These are phyloP conservation scores for Stemphylium lycopersici DNA, from an alignment of 2,329 filamentous ascomycete genomes.

Conservation along the genomic window DNA sequence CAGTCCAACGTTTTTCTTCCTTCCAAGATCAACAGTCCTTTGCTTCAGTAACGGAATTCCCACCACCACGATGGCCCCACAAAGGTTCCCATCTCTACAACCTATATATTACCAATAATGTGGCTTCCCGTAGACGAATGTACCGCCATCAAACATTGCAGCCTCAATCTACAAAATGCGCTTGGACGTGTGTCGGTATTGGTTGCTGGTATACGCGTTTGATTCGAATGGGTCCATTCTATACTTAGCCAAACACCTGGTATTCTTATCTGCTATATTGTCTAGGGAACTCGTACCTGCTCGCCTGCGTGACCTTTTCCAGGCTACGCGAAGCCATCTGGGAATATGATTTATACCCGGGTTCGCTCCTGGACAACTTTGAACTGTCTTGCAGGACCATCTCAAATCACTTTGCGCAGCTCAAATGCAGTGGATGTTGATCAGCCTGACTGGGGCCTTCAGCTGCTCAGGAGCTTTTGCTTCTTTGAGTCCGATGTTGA, in stretches of 20 bases:
- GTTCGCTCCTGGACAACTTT: neutral
- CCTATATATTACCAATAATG: conserved; percentile 31
- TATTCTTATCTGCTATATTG: conserved; percentile 20
- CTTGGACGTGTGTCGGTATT: conserved; percentile 17
- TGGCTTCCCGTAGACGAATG: conserved; percentile 6
- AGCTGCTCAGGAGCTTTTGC: conserved; percentile 24
- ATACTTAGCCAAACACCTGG: conserved; percentile 14
- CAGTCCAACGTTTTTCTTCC: no score
- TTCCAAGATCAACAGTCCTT: neutral
- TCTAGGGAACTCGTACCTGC: conserved; percentile 3
- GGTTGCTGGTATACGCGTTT: conserved; percentile 5
- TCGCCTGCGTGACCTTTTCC: neutral
- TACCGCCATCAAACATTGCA: conserved; percentile 15
- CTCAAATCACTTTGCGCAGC: neutral
- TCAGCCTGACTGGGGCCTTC: conserved; percentile 23
- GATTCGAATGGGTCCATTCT: conserved; percentile 16
- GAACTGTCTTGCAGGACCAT: neutral
- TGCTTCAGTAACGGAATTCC: neutral
- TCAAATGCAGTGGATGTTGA: conserved; percentile 29
- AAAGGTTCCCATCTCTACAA: conserved; percentile 6
- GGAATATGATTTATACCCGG: conserved; percentile 18
- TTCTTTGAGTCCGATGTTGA: conserved; percentile 14
- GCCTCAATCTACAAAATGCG: conserved; percentile 7
- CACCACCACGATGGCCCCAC: conserved; percentile 14
- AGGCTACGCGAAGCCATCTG: conserved; percentile 2